These are phyloP conservation scores for Penicillium lividum DNA, from an alignment of 495 filamentous ascomycete species.

Conservation along the genomic window DNA sequence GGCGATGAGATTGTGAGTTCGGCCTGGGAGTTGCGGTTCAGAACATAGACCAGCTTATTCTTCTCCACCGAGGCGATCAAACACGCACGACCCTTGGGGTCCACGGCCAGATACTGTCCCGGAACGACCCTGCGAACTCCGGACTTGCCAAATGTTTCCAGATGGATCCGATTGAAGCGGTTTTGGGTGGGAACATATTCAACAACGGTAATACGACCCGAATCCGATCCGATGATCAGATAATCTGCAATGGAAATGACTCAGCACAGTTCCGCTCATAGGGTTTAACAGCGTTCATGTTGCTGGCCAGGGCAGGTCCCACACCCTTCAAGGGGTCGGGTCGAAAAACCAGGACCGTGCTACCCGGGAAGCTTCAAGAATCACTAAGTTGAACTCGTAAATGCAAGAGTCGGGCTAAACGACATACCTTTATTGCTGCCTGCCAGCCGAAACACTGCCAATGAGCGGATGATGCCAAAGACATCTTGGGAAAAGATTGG, in stretches of 20 bases:
- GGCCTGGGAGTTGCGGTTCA: constrained; percentile 92
- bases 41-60: constrained; percentile 98
- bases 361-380: constrained; percentile 72
- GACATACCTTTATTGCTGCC: constrained; percentile 96
- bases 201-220: constrained; percentile 89
- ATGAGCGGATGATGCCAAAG: constrained; percentile 87
- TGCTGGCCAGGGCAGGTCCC: constrained; percentile 48
- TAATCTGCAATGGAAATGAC: constrained; percentile 67
- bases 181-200: constrained; percentile 89
- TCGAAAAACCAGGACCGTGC: constrained; percentile 45
- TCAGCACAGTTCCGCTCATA: constrained; percentile 58
- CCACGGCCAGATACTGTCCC: constrained; percentile 90
- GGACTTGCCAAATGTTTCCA: constrained; percentile 97
- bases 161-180: constrained; percentile 82
- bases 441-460: constrained; percentile 86
- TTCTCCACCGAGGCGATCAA: constrained; percentile 94
- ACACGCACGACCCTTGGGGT: constrained; percentile 93
- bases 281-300: constrained; percentile 36
- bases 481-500: constrained; percentile 88
- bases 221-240: constrained; percentile 93
- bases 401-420: constrained; percentile 40
- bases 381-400: constrained; percentile 84
- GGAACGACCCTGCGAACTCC: constrained; percentile 93
- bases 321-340: constrained; percentile 32
- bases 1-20: constrained; percentile 96